Percentiles rank a stretch among this genome's conserved stretches.
Evolutionary conservation across 2,329 filamentous ascomycete species (phyloP).

Genomic region (Beauveria caledonica): DNA sequence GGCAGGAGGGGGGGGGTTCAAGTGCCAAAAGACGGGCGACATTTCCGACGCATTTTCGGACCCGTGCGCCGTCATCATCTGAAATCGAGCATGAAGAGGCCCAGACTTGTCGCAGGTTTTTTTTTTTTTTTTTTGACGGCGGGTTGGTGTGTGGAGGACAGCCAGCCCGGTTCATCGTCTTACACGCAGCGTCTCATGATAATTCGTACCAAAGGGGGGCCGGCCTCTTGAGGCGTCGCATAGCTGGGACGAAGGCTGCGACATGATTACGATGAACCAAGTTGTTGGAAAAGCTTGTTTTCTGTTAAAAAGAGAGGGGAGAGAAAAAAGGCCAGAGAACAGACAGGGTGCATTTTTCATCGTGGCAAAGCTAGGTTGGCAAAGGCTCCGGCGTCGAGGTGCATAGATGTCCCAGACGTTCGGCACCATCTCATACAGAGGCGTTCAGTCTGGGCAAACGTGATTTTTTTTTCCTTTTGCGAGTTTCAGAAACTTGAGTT

Average conservation of each 20-base stretch:
- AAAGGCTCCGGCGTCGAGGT: too few species aligned
- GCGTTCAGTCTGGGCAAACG: too few species aligned
- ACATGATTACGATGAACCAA: background rate
- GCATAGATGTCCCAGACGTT: too few species aligned
- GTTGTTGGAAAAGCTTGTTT: background rate
- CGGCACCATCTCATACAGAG: too few species aligned
- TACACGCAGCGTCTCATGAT: slow-evolving; percentile 9
- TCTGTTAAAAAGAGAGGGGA: background rate
- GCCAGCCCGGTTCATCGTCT: background rate
- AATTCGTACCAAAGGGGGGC: background rate
- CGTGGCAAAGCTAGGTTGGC: too few species aligned
- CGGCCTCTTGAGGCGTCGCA: background rate
- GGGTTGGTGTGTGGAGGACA: background rate
- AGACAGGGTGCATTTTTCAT: background rate
- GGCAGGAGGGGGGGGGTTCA: background rate
- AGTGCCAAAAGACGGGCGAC: too few species aligned
- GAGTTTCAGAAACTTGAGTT: too few species aligned
- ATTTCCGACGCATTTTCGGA: too few species aligned
- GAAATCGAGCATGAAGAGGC: background rate
- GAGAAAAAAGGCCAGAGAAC: fast-evolving
- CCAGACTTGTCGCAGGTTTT: slow-evolving; percentile 8
- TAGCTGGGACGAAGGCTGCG: slow-evolving; percentile 4
- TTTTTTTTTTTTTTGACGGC: background rate
- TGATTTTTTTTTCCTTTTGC: too few species aligned
- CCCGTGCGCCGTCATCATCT: too few species aligned